Evolutionary conservation across 2,329 filamentous ascomycete species (phyloP).

Genomic region (Byssoonygena ceratinophila): DNA sequence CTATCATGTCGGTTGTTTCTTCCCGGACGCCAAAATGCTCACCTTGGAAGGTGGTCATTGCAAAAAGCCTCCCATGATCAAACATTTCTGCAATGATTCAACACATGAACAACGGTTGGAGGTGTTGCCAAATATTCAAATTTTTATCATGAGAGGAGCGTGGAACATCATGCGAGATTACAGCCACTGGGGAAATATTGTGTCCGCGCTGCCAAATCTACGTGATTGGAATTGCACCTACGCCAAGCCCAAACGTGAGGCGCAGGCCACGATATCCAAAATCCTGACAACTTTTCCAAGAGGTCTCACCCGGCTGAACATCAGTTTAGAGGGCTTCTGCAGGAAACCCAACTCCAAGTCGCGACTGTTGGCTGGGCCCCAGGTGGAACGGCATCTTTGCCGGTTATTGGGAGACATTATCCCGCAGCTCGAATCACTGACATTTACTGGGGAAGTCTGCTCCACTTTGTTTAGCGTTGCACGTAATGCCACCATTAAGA

Average conservation of each 20-base stretch:
- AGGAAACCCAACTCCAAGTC: slow-evolving; percentile 51
- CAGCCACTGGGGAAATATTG: slow-evolving; percentile 53
- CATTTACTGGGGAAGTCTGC: slow-evolving; percentile 63
- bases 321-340: slow-evolving; percentile 63
- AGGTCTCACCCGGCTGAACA: slow-evolving; percentile 52
- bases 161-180: slow-evolving; percentile 63
- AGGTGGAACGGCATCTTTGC: slow-evolving; percentile 55
- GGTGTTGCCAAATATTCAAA: slow-evolving; percentile 48
- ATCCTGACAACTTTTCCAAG: slow-evolving; percentile 50
- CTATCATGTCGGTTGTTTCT: slow-evolving; percentile 48
- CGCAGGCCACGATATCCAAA: slow-evolving; percentile 57
- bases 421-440: slow-evolving; percentile 54
- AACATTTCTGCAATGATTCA: slow-evolving; percentile 40
- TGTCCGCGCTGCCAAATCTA: slow-evolving; percentile 54
- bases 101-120: slow-evolving; percentile 33
- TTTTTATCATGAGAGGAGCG: slow-evolving; percentile 61
- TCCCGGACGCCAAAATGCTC: slow-evolving; percentile 54
- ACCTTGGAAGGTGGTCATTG: slow-evolving; percentile 68
- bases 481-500: slow-evolving; percentile 42
- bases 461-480: slow-evolving; percentile 55
- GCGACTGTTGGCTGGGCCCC: slow-evolving; percentile 33
- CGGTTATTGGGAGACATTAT: slow-evolving; percentile 50
- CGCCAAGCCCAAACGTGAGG: slow-evolving; percentile 64
- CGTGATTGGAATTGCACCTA: slow-evolving; percentile 45
- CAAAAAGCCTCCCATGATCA: slow-evolving; percentile 61